phyloP scores from a whole-genome alignment of 305 asterid genomes.

The Andrographis paniculata region DNA sequence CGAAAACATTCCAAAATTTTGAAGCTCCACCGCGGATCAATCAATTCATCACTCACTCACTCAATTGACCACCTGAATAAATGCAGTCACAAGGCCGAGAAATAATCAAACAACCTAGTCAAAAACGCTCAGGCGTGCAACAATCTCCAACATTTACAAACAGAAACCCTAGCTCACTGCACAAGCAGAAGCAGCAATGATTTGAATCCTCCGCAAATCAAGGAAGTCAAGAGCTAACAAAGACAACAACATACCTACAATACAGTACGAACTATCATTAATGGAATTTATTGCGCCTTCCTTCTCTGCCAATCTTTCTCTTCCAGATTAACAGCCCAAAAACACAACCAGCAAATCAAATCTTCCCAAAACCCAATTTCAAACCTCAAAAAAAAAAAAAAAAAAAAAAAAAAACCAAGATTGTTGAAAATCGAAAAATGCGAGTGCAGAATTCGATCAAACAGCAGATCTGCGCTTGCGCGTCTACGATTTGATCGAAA shows the following conservation, averaged over 20 bases:
- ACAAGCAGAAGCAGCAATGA: slow-evolving; percentile 34
- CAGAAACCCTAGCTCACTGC: slow-evolving; percentile 44
- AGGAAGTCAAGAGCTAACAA: slow-evolving; percentile 47
- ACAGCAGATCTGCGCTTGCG: slow-evolving; percentile 28
- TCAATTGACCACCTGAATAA: slow-evolving; percentile 19
- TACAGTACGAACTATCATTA: slow-evolving; percentile 20
- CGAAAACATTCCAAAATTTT: slow-evolving; percentile 11
- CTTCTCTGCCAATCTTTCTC: slow-evolving; percentile 15
- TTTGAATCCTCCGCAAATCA: slow-evolving; percentile 46
- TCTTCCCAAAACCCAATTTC: slow-evolving; percentile 22
- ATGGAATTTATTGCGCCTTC: slow-evolving; percentile 16
- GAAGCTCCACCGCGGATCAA: slow-evolving; percentile 23
- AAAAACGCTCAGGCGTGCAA: slow-evolving; percentile 10
- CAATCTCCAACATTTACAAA: slow-evolving; percentile 18
- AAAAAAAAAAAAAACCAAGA: background rate
- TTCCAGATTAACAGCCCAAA: background rate
- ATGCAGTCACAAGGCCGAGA: slow-evolving; percentile 14
- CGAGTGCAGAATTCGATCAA: slow-evolving; percentile 28
- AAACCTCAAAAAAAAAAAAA: slow-evolving; percentile 1
- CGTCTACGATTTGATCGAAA: slow-evolving; percentile 17
- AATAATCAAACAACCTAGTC: slow-evolving; percentile 15
- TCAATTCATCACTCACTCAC: slow-evolving; percentile 8
- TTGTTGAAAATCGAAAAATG: slow-evolving; percentile 15
- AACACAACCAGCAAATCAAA: slow-evolving; percentile 16
- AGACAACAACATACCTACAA: slow-evolving; percentile 21